Evolutionary conservation across 306 rosid genomes (phyloP), one percentile per base, ranked within the genome.

Genomic region (Cicer cuneatum): DNA sequence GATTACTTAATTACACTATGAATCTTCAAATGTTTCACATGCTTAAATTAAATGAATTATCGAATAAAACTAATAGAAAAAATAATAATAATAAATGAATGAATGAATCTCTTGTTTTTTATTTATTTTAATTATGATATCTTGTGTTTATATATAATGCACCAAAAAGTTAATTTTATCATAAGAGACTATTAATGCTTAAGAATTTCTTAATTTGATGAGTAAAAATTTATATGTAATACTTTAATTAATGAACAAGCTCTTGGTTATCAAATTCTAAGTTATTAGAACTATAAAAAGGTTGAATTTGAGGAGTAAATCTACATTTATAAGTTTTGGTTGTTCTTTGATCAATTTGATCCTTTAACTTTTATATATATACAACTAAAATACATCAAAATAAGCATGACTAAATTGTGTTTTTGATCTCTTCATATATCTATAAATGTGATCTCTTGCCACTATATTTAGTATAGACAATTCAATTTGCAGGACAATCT

Each of bases 361-460:
- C 57, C 70, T 56, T 29, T 58, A 12, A 56, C 8, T 9, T 52
- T 12, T 15, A 16, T 40, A 48, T 15, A 16, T 40, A 48, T 54
- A 39, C 29, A 67, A 7, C 13, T 63, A 16, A 33, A 53, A 2
- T 8, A 78, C 24, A 42, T 47, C 66, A 2, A 42, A 24, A 16
- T 29, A 73, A 46, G 11, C 29, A 21, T 29, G 0, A 1, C 58
- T 43, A 33, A 42, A 71, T 15, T 41, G 76, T 12, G 5, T 39
- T 52, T 49, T 45, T 15, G 0, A 7, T 24, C 15, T 11, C 41
- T 77, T 47, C 38, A 51, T n/a, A 60, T 57, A 71, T 33, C 24
- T 1, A 64, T 69, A 45, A 52, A 72, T 73, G 24, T 80, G 48
- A 49, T 59, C 41, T 54, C 37, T 73, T 63, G 18, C 37, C 58